These are phyloP conservation scores for Lepiota venenata DNA, from an alignment of 768 basidiomycete genomes.

Conservation along the genomic window DNA sequence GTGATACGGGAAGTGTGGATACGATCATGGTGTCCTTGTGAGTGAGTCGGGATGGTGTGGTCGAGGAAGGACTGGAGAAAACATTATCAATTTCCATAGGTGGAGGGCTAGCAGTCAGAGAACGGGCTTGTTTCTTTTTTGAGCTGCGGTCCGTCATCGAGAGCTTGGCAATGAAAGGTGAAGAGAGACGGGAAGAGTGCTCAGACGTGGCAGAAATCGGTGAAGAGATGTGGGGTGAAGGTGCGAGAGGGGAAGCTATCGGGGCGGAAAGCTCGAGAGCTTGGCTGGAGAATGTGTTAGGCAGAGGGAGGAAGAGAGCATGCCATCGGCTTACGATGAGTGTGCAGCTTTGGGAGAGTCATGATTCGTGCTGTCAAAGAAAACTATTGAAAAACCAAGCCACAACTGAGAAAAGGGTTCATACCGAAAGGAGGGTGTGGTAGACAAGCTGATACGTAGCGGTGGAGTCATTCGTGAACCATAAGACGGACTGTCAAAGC, in stretches of 20 bases:
- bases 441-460: conserved; percentile 11
- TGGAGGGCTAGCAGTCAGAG: conserved; percentile 8
- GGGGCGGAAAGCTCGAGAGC: conserved; percentile 12
- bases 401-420: neutral
- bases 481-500: conserved; percentile 18
- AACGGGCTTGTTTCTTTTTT: conserved; percentile 15
- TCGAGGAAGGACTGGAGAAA: conserved; percentile 18
- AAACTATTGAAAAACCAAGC: neutral
- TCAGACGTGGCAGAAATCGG: conserved; percentile 25
- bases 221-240: conserved; percentile 22
- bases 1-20: conserved; percentile 22
- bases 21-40: conserved; percentile 15
- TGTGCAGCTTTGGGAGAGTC: neutral
- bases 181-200: conserved; percentile 35
- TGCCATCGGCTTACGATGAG: neutral
- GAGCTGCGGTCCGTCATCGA: conserved; percentile 22
- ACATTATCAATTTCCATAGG: conserved; percentile 22
- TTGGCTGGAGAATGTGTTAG: neutral
- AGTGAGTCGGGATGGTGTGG: conserved; percentile 14
- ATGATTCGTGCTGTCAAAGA: neutral
- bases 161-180: conserved; percentile 43
- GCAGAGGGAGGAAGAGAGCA: neutral
- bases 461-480: conserved; percentile 15
- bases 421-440: conserved; percentile 10
- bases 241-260: conserved; percentile 18